Evolutionary conservation across 2,329 filamentous ascomycete species (phyloP).

Genomic region (Emmonsiellopsis sp.): DNA sequence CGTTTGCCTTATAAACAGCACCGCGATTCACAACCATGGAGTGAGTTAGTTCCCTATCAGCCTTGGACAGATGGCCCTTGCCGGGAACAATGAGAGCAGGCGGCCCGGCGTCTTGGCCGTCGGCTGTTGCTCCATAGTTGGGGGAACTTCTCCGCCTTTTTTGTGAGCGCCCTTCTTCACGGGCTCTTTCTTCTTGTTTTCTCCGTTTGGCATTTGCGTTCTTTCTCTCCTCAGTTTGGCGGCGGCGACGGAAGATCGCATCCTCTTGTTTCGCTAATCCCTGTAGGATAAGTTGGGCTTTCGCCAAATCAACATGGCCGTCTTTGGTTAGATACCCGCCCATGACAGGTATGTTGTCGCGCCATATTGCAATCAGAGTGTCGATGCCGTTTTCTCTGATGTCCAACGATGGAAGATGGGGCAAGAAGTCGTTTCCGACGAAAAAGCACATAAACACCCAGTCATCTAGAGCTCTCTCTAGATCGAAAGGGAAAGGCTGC

Average conservation of each 20-base stretch:
- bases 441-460: slow-evolving; percentile 99
- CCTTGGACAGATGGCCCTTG: slow-evolving; percentile 45
- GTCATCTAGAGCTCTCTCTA: slow-evolving; percentile 90
- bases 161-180: slow-evolving; percentile 36
- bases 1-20: slow-evolving; percentile 57
- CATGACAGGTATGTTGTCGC: slow-evolving; percentile 83
- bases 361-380: slow-evolving; percentile 92
- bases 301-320: slow-evolving; percentile 76
- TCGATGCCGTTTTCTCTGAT: slow-evolving; percentile 97
- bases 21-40: slow-evolving; percentile 77
- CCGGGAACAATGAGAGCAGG: slow-evolving; percentile 48
- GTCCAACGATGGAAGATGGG: slow-evolving; percentile 92
- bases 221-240: slow-evolving; percentile 74
- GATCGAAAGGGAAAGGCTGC: slow-evolving; percentile 79
- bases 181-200: slow-evolving; percentile 57
- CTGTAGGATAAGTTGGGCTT: slow-evolving; percentile 78
- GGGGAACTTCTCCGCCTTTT: slow-evolving; percentile 38
- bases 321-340: slow-evolving; percentile 95
- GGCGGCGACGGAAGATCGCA: slow-evolving; percentile 79
- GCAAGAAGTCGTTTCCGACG: slow-evolving; percentile 95
- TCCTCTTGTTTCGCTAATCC: slow-evolving; percentile 90
- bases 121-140: slow-evolving; percentile 27
- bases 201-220: slow-evolving; percentile 72
- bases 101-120: slow-evolving; percentile 24
- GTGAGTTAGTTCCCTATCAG: slow-evolving; percentile 61